phyloP scores from a whole-genome alignment of 805 yeast genomes.

The Metschnikowia corniflorae region DNA sequence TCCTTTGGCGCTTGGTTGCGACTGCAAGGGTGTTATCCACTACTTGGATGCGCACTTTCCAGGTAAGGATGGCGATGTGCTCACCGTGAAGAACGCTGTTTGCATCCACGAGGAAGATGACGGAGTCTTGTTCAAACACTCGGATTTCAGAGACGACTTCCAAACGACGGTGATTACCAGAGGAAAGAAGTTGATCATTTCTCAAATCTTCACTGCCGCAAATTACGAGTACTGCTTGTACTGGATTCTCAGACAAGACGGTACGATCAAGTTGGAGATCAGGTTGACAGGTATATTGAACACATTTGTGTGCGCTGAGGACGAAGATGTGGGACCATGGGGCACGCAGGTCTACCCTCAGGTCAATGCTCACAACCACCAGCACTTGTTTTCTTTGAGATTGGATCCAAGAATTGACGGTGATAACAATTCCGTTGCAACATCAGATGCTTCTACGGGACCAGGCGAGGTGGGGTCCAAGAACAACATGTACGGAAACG shows the following conservation, averaged over 20 bases:
- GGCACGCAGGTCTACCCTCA: conserved; percentile 79
- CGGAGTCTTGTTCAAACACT: conserved; percentile 74
- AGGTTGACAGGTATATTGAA: conserved; percentile 81
- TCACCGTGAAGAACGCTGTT: conserved; percentile 70
- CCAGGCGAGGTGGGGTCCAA: conserved; percentile 59
- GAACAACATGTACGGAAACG: conserved; percentile 78
- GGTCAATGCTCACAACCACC: conserved; percentile 83
- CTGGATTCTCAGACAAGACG: conserved; percentile 82
- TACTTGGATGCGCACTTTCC: conserved; percentile 77
- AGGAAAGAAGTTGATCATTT: conserved; percentile 67
- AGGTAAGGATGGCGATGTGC: conserved; percentile 63
- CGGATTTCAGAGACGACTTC: conserved; percentile 79
- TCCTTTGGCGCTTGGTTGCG: conserved; percentile 75
- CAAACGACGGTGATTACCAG: conserved; percentile 72
- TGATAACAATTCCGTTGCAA: conserved; percentile 69
- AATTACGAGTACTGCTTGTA: conserved; percentile 83
- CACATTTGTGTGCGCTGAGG: conserved; percentile 62
- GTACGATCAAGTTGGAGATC: conserved; percentile 74
- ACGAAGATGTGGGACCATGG: conserved; percentile 69
- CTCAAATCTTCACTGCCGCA: conserved; percentile 84
- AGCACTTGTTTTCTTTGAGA: conserved; percentile 76
- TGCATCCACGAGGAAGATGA: conserved; percentile 88
- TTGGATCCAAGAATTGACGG: conserved; percentile 81
- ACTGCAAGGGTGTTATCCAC: conserved; percentile 82
- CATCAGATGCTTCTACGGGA: conserved; percentile 59